phyloP scores from a whole-genome alignment of 2,329 filamentous ascomycete species.

The Alternaria viburni region DNA sequence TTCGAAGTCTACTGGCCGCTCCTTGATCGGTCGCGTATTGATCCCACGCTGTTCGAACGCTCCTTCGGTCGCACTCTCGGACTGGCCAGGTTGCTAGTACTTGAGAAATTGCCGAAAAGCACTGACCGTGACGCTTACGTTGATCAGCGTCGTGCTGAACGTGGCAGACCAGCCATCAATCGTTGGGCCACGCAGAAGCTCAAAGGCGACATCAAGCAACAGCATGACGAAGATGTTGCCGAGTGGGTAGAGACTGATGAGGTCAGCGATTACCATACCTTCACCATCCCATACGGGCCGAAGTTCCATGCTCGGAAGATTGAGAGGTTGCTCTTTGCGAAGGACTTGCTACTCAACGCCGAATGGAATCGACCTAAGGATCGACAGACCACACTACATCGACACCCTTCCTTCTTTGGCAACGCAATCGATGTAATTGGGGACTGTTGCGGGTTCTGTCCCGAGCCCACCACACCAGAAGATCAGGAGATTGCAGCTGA shows the following conservation, averaged over 20 bases:
- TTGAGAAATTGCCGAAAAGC: slow-evolving; percentile 77
- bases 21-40: slow-evolving; percentile 75
- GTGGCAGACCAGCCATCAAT: slow-evolving; percentile 68
- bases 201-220: slow-evolving; percentile 76
- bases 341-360: slow-evolving; percentile 79
- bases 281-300: slow-evolving; percentile 70
- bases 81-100: slow-evolving; percentile 77
- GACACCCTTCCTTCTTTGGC: slow-evolving; percentile 86
- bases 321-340: slow-evolving; percentile 81
- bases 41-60: slow-evolving; percentile 86
- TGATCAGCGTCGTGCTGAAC: slow-evolving; percentile 71
- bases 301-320: slow-evolving; percentile 68
- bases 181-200: slow-evolving; percentile 53
- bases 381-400: slow-evolving; percentile 77
- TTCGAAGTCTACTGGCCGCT: slow-evolving; percentile 84
- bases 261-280: slow-evolving; percentile 75
- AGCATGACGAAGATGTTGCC: slow-evolving; percentile 78
- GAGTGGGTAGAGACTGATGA: slow-evolving; percentile 83
- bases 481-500: slow-evolving; percentile 74
- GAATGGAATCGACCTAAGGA: slow-evolving; percentile 84
- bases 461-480: slow-evolving; percentile 70
- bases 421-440: slow-evolving; percentile 71
- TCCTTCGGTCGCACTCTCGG: slow-evolving; percentile 78
- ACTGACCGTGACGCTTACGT: slow-evolving; percentile 73
- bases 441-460: slow-evolving; percentile 84